Base-by-base conservation (phyloP, 805 yeast genomes). In the Kluyveromyces dobzhanskii region DNA sequence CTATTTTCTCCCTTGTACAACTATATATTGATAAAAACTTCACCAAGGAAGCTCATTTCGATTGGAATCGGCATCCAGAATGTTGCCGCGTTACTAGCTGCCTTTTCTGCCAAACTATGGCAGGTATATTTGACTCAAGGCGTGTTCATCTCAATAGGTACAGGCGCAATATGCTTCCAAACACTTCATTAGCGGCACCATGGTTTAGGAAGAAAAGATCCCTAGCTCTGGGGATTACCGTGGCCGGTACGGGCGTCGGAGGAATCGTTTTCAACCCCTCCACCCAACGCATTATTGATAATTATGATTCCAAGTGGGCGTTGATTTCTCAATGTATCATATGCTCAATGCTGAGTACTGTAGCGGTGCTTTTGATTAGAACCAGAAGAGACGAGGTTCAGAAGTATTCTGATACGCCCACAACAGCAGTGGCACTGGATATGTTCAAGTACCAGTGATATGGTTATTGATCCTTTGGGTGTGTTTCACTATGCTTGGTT, bases 111-210 rank as follows among this genome's bases (percentile, higher is more conserved):
- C 7, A 64, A 65, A 23, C 48, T 71, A n/a, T 77, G 82, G 82
- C 73, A 76, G 45, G 43, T 77, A 18, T 73, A 64, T 48, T 53
- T 75, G 39, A 72, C 80, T 5, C 81, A 76, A 51, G 83, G 82
- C 13, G 57, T 74, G 12, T 43, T 76, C 32, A 68, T 67, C 37
- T 73, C 78, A 28, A 53, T 72, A 35, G 79, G 80, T 2, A 54
- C 76, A 47, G 77, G 78, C 0, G 45, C 67, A 16, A 62, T 73
- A 27, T 64, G 71, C 13, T 74, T 10, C 73, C 81, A 0, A 66
- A 64, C 12, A 49, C 70, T 31, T 59, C 71, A 11, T 47, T 76
- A 10, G 41, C 76, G 17, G 78, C 80, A 0, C 81, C 74, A 44
- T 76, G 77, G 76, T 77, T 77, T 50, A 55, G 67, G 26, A 71